phyloP scores from a whole-genome alignment of 208 protist genomes.

The Acanthamoeba sp. region DNA sequence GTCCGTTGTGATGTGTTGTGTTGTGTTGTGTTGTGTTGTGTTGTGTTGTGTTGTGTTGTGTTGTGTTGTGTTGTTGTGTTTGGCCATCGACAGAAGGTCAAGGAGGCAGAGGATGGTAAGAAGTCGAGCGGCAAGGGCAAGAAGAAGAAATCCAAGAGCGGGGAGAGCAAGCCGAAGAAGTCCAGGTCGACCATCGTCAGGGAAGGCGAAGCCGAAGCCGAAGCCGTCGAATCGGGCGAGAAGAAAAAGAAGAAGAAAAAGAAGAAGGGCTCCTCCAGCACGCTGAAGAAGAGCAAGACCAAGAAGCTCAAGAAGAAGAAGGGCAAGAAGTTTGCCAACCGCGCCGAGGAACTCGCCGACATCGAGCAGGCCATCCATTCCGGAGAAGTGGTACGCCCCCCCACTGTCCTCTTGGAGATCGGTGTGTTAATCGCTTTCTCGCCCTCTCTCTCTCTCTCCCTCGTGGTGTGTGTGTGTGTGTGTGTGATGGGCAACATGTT shows the following conservation, averaged over 20 bases:
- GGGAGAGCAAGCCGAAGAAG: background rate
- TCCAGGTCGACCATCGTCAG: background rate
- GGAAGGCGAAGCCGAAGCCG: background rate
- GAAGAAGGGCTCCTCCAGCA: background rate
- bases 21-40: background rate
- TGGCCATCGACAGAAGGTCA: background rate
- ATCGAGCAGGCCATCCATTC: conserved; percentile 16
- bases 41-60: too few relatives aligned
- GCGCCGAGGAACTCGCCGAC: conserved; percentile 46
- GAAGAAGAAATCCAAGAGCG: conserved; percentile 1
- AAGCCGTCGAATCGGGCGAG: background rate
- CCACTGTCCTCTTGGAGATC: background rate
- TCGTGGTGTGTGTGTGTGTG: background rate
- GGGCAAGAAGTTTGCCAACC: conserved; percentile 57
- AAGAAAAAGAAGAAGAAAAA: conserved; percentile 44
- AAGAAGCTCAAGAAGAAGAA: conserved; percentile 61
- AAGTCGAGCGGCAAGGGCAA: conserved; percentile 1
- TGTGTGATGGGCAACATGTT: too few relatives aligned
- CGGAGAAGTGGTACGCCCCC: conserved; percentile 11
- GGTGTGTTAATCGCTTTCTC: too few relatives aligned
- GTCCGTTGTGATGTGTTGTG: too few relatives aligned
- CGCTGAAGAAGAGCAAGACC: conserved; percentile 36
- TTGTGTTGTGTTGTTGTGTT: background rate
- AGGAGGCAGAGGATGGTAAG: background rate
- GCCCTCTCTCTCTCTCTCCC: too few relatives aligned